Evolutionary conservation across 495 filamentous ascomycete species (phyloP).

Genomic region (Penicillium egyptiacum): DNA sequence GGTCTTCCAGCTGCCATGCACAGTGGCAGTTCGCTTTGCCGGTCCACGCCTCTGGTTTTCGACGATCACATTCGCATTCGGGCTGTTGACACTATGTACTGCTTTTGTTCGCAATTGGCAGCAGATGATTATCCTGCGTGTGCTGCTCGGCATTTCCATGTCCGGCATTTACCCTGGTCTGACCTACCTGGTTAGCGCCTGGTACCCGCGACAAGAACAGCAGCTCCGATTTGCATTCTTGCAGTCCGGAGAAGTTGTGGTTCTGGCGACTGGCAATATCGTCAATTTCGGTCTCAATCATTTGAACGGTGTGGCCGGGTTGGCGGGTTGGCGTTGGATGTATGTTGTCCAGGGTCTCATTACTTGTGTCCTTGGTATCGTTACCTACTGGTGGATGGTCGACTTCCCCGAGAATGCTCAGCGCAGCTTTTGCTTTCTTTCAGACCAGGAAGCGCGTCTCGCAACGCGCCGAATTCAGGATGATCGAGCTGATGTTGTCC

Average conservation of each 20-base stretch:
- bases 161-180: slow-evolving; percentile 72
- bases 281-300: slow-evolving; percentile 72
- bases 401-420: slow-evolving; percentile 73
- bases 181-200: slow-evolving; percentile 68
- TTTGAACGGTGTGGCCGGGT: slow-evolving; percentile 55
- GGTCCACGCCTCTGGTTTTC: slow-evolving; percentile 71
- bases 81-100: slow-evolving; percentile 69
- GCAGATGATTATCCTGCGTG: slow-evolving; percentile 70
- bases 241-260: slow-evolving; percentile 66
- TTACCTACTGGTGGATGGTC: slow-evolving; percentile 76
- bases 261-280: slow-evolving; percentile 68
- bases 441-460: slow-evolving; percentile 54
- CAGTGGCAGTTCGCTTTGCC: slow-evolving; percentile 64
- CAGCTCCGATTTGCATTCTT: slow-evolving; percentile 75
- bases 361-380: slow-evolving; percentile 63
- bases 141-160: slow-evolving; percentile 67
- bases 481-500: slow-evolving; percentile 65
- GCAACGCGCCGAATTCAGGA: slow-evolving; percentile 58
- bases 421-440: slow-evolving; percentile 62
- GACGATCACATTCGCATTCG: slow-evolving; percentile 65
- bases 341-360: slow-evolving; percentile 68
- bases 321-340: slow-evolving; percentile 78
- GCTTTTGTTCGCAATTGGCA: slow-evolving; percentile 61
- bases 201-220: slow-evolving; percentile 71
- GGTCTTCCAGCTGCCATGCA: slow-evolving; percentile 72